Base-by-base conservation (phyloP, 2,329 filamentous ascomycete species). In the Oidium heveae region DNA sequence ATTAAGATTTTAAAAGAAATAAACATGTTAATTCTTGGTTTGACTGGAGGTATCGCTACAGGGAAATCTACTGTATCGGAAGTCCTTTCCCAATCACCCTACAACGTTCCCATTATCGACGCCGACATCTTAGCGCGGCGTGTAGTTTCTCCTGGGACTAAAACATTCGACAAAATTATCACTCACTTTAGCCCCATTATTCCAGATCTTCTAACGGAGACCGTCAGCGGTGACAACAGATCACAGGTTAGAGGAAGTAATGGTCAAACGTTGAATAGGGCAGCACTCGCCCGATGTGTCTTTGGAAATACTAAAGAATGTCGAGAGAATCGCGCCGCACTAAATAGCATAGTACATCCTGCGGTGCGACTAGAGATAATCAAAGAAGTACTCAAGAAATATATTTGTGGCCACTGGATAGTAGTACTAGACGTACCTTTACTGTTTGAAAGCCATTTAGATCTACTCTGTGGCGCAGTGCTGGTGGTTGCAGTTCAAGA, bases 1-100 rank as follows among this genome's bases (percentile, higher is more conserved):
- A 28, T 6, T 28, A 28, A 6, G 24, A 28, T 28, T 6, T 28
- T 6, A 28, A 28, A 28, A 28, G 6, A 6, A 28, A 3, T 28
- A 6, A 28, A 28, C 24, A 96, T 96, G 91, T 77, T 96, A 52
- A 80, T 98, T 63, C 87, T 98, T 62, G 91, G 91, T 56, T 79
- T 98, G 28, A 98, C 91, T 9, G 91, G 91, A 66, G 94, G 88
- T 57, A 96, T 98, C 65, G 91, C 91, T 57, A 98, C 91, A 6
- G 91, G 91, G 67, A 98, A 98, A 76, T 94, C 89, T 49, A 98
- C 89, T 60, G 87, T 95, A 55, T 94, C 91, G 32, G 73, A 75
- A 41, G 75, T 94, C 61, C 84, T 98, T 62, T 79, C 83, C 53
- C 74, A 77, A 4, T 72, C 84, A 5, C 91, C 89, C 0, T 84